Evolutionary conservation across 1,284 basidiomycete species (phyloP), one percentile per base, ranked within the genome.

Genomic region (Papiliotrema terrestris): DNA sequence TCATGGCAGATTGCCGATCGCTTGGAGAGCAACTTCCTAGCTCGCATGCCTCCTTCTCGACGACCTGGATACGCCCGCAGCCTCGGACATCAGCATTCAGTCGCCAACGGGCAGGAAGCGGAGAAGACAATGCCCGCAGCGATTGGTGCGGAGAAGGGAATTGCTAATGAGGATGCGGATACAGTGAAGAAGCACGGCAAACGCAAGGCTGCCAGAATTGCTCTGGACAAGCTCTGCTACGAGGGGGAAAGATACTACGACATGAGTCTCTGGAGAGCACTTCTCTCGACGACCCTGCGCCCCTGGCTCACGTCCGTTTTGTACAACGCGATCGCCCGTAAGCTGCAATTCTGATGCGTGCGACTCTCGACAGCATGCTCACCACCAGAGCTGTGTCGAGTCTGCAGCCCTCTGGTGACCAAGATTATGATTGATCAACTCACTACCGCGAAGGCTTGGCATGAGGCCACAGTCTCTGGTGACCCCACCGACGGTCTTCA

Each of bases 261-360:
- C 58, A 77, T 80, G 20, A 85, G 83, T 11, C 72, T 89, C n/a
- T 75, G 83, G 50, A 78, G 77, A 59, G 84, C 56, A 2, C 44
- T 63, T 15, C 59, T 59, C 23, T 20, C 39, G 8, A 49, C 41
- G 20, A 41, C 35, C 17, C 3, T 52, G 5, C 42, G 39, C 39
- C 15, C 8, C 17, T 41, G 6, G 39, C 25, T 6, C 9, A n/a
- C 17, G n/a, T 14, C 20, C 11, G n/a, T 2, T 37, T 9, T 45
- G 5, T 23, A 15, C 26, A 23, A 37, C 37, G 51, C 15, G 17
- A 3, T 13, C 19, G 6, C 5, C 22, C 43, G 20, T 45, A 43
- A 54, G n/a, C 20, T n/a, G 19, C 17, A n/a, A n/a, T n/a, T n/a
- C n/a, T n/a, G n/a, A n/a, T n/a, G n/a, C n/a, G n/a, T n/a, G n/a